Conservation (phyloP, 2,329 filamentous ascomycete genomes). For the Cyclaneusma minus region DNA sequence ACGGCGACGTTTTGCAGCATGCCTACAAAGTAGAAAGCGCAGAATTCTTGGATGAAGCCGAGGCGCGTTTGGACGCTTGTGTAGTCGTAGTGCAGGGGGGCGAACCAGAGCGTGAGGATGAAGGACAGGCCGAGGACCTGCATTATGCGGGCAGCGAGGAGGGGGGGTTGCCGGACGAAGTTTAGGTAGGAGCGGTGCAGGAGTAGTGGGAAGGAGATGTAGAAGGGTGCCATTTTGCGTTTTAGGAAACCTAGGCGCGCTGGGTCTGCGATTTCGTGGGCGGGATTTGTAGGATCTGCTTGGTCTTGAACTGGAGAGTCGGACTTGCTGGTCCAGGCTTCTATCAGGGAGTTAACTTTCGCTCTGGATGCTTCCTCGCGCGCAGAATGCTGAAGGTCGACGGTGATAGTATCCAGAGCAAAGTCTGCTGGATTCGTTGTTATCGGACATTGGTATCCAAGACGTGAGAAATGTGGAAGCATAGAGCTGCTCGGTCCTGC, state of each 20-base stretch:
- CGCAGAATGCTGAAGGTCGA: slow-evolving; percentile 52
- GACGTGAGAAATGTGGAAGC: slow-evolving; percentile 44
- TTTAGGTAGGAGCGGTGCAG: slow-evolving; percentile 54
- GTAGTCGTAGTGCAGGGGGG: slow-evolving; percentile 54
- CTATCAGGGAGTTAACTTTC: slow-evolving; percentile 44
- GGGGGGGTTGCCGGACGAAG: slow-evolving; percentile 46
- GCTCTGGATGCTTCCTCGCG: slow-evolving; percentile 46
- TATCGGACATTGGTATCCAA: slow-evolving; percentile 48
- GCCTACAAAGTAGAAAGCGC: slow-evolving; percentile 57
- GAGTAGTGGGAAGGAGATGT: slow-evolving; percentile 49
- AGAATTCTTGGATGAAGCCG: slow-evolving; percentile 58
- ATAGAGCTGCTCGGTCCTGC: slow-evolving; percentile 47
- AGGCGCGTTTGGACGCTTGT: slow-evolving; percentile 56
- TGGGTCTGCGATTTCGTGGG: slow-evolving; percentile 34
- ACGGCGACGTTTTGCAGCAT: slow-evolving; percentile 69
- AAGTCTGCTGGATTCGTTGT: slow-evolving; percentile 68
- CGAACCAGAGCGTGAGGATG: slow-evolving; percentile 53
- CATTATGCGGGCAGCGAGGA: slow-evolving; percentile 49
- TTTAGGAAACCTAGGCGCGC: slow-evolving; percentile 57
- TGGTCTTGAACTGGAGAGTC: slow-evolving; percentile 4
- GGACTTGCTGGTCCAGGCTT: slow-evolving; percentile 33
- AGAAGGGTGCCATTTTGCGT: slow-evolving; percentile 44
- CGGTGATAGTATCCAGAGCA: slow-evolving; percentile 60
- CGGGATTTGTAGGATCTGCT: slow-evolving; percentile 9
- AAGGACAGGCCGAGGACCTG: slow-evolving; percentile 49